phyloP scores from a whole-genome alignment of 306 rosid species.

The Lupinus albus region DNA sequence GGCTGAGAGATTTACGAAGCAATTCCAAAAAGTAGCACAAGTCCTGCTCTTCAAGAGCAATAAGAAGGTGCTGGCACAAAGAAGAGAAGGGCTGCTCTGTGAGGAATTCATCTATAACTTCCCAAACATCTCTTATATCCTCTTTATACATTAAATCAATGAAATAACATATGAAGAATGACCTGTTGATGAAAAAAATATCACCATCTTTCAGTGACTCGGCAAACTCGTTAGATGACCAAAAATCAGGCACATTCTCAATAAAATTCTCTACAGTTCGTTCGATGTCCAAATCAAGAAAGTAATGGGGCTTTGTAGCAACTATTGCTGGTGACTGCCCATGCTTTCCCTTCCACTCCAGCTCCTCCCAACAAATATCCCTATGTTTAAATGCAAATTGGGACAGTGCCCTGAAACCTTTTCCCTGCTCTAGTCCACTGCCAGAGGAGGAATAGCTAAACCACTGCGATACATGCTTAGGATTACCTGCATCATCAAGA shows the following conservation, averaged over 20 bases:
- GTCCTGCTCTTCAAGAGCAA: constrained; percentile 74
- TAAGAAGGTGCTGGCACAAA: constrained; percentile 77
- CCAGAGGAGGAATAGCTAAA: constrained; percentile 59
- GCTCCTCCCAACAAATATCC: constrained; percentile 95
- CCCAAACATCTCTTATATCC: constrained; percentile 68
- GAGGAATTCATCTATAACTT: constrained; percentile 61
- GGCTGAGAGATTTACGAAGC: constrained; percentile 57
- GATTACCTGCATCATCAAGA: constrained; percentile 68
- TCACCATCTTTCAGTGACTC: constrained; percentile 86
- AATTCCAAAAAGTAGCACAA: constrained; percentile 57
- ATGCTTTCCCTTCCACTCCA: constrained; percentile 96
- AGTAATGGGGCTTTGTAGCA: constrained; percentile 94
- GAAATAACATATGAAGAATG: constrained; percentile 66
- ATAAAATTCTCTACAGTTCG: constrained; percentile 76
- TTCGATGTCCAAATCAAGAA: constrained; percentile 80
- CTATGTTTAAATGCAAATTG: constrained; percentile 82
- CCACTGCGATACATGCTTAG: constrained; percentile 70
- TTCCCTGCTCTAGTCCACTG: constrained; percentile 66
- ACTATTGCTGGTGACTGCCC: constrained; percentile 97
- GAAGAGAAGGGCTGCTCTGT: constrained; percentile 69
- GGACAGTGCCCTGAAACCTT: constrained; percentile 76
- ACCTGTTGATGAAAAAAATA: constrained; percentile 66
- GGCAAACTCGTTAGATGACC: constrained; percentile 81
- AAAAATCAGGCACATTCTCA: constrained; percentile 82
- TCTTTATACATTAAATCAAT: constrained; percentile 71